These are phyloP conservation scores for Gynandropsis gynandra DNA, from an alignment of 345 rosid species.

Conservation along the genomic window DNA sequence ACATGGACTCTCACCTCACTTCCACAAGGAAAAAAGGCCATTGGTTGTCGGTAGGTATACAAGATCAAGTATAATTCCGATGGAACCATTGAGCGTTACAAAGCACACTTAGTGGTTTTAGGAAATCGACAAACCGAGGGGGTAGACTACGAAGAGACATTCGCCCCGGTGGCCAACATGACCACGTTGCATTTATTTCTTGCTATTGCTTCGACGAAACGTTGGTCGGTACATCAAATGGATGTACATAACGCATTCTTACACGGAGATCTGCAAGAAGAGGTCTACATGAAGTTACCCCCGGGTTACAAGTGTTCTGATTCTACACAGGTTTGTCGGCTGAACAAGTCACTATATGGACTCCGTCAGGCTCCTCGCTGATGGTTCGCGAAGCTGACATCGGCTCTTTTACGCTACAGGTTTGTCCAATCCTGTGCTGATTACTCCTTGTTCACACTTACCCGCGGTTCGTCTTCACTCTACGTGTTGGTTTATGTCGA, in stretches of 20 bases:
- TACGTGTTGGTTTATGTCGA: neutral
- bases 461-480: no score
- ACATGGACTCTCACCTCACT: no score
- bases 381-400: neutral
- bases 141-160: neutral
- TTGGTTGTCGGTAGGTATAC: neutral
- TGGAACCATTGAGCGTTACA: neutral
- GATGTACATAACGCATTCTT: neutral
- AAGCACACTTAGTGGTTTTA: neutral
- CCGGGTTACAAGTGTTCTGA: neutral
- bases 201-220: neutral
- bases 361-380: neutral
- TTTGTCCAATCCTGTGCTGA: neutral
- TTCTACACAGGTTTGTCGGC: neutral
- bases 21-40: neutral
- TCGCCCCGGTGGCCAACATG: neutral
- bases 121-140: neutral
- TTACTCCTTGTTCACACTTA: neutral
- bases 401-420: neutral
- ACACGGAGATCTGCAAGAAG: neutral
- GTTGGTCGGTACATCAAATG: neutral
- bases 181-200: neutral
- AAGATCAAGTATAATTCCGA: neutral
- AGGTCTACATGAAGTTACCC: neutral
- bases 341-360: neutral